Percentiles rank a stretch among this genome's conserved stretches.
Evolutionary conservation across 768 basidiomycete species (phyloP).

Genomic region (Asterophora parasitica): DNA sequence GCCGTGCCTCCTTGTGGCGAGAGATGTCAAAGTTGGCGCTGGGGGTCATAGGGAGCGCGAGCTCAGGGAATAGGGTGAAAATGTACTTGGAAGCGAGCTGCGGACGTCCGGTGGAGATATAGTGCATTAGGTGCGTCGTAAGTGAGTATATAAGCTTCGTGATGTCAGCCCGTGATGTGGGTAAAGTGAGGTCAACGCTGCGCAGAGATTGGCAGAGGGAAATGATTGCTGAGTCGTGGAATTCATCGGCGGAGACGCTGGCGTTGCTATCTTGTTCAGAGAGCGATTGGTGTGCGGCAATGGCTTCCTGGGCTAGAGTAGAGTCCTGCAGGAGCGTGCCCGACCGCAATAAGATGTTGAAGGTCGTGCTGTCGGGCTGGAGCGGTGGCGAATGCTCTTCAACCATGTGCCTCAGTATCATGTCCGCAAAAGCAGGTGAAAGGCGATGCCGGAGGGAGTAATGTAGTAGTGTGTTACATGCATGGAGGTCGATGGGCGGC

Average conservation of each 20-base stretch:
- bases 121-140: constrained; percentile 46
- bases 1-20: constrained; percentile 19
- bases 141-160: constrained; percentile 40
- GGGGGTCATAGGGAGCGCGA: constrained; percentile 24
- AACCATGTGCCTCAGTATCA: constrained; percentile 54
- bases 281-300: constrained; percentile 25
- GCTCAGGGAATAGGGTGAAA: constrained; percentile 53
- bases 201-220: constrained; percentile 4
- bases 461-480: constrained; percentile 59
- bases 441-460: constrained; percentile 61
- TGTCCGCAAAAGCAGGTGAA: constrained; percentile 42
- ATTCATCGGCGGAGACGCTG: not conserved
- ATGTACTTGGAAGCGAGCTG: constrained; percentile 41
- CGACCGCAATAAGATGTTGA: constrained; percentile 56
- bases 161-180: constrained; percentile 17
- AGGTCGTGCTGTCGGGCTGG: constrained; percentile 44
- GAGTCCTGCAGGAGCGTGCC: constrained; percentile 45
- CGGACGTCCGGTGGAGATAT: constrained; percentile 46
- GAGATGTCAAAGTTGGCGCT: constrained; percentile 17
- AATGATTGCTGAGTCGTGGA: not conserved
- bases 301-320: constrained; percentile 34
- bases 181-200: constrained; percentile 4
- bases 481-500: constrained; percentile 18
- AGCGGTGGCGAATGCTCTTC: constrained; percentile 34
- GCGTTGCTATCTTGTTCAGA: not conserved